These are phyloP conservation scores for Aspergillus ochraceus DNA, from an alignment of 2,329 filamentous ascomycete species.

Conservation along the genomic window DNA sequence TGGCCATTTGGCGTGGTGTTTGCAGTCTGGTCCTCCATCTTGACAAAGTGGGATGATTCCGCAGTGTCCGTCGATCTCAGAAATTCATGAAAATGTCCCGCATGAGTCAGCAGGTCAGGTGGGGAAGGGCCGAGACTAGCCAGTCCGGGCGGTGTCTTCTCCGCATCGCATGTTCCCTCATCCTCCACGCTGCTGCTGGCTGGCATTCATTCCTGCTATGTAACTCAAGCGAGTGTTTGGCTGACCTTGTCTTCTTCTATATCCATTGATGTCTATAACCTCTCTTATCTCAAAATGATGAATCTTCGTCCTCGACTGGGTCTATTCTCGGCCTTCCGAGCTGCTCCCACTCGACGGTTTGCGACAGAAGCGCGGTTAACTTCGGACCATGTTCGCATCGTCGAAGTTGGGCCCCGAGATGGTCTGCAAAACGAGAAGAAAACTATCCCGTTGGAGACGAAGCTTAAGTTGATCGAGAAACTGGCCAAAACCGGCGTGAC, in stretches of 20 bases:
- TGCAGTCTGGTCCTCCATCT: constrained; percentile 9
- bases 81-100: constrained; percentile 6
- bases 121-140: constrained; percentile 15
- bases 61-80: background rate
- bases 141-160: constrained; percentile 21
- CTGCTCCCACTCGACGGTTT: constrained; percentile 29
- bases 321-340: constrained; percentile 30
- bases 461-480: constrained; percentile 50
- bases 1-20: constrained; percentile 4
- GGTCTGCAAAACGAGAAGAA: constrained; percentile 56
- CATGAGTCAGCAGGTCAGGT: constrained; percentile 17
- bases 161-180: constrained; percentile 21
- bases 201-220: background rate
- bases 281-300: constrained; percentile 22
- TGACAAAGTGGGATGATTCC: background rate
- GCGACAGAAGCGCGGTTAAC: constrained; percentile 43
- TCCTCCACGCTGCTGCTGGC: background rate
- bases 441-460: constrained; percentile 48
- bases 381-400: constrained; percentile 52
- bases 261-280: background rate
- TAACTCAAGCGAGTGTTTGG: background rate
- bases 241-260: background rate
- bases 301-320: constrained; percentile 25
- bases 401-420: constrained; percentile 56
- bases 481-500: constrained; percentile 51